Evolutionary conservation across 176 grass and related monocot genomes (phyloP).

Genomic region (Puya raimondii): DNA sequence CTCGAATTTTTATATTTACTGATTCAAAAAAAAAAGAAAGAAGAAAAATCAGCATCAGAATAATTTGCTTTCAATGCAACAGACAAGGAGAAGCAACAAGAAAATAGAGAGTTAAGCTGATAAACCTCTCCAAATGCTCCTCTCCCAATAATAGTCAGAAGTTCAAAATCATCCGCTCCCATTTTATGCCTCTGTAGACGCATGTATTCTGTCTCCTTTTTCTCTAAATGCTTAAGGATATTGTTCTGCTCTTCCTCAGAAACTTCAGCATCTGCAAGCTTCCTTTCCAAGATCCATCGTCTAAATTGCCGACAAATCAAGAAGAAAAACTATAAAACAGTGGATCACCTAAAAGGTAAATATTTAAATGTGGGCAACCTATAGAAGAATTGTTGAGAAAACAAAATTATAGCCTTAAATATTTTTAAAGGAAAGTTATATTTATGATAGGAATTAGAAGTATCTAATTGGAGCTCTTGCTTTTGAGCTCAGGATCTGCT

Average conservation of each 20-base stretch:
- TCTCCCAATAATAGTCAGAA: constrained; percentile 98
- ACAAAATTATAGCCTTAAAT: too few relatives aligned
- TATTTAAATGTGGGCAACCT: background rate
- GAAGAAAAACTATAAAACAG: constrained; percentile 8
- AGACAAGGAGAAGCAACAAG: background rate
- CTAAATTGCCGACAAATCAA: constrained; percentile 34
- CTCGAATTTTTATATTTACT: background rate
- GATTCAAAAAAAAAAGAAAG: constrained; percentile 12
- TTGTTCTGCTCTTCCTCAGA: constrained; percentile 92
- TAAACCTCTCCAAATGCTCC: constrained; percentile 94
- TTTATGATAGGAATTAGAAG: too few relatives aligned
- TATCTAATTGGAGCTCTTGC: too few relatives aligned
- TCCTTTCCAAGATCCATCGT: constrained; percentile 91
- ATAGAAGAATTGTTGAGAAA: too few relatives aligned
- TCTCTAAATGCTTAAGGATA: constrained; percentile 92
- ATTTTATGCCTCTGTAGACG: constrained; percentile 95
- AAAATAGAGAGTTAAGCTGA: background rate
- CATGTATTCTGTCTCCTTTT: constrained; percentile 98
- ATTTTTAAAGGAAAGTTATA: too few relatives aligned
- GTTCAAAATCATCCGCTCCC: constrained; percentile 97
- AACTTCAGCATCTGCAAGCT: constrained; percentile 89
- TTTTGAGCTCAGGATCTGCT: too few relatives aligned
- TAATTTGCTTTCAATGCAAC: background rate
- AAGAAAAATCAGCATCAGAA: constrained; percentile 7
- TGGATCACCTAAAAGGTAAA: background rate